Evolutionary conservation across 192 early-diverging fungal species (phyloP).

Genomic region (Backusella morwellensis): DNA sequence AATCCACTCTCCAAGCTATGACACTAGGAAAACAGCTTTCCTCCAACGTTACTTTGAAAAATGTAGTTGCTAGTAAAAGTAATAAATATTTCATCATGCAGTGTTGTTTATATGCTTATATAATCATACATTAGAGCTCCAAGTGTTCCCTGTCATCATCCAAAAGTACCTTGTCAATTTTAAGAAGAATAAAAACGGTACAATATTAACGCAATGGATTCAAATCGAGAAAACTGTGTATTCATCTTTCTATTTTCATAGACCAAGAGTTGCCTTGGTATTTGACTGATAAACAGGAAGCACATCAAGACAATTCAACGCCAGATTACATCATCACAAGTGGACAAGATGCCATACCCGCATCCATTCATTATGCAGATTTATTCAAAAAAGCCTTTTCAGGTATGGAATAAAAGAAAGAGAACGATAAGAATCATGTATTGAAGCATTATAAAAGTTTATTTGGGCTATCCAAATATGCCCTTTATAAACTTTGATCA

Average conservation of each 20-base stretch:
- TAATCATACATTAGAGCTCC: slow-evolving; percentile 7
- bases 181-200: slow-evolving; percentile 1
- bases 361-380: slow-evolving; percentile 15
- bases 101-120: not conserved
- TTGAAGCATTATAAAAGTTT: slow-evolving; percentile 13
- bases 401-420: slow-evolving; percentile 12
- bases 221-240: not conserved
- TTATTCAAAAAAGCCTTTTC: slow-evolving; percentile 14
- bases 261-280: slow-evolving; percentile 18
- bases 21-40: slow-evolving; percentile 19
- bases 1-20: slow-evolving; percentile 6
- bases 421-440: not conserved
- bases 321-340: slow-evolving; percentile 24
- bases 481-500: slow-evolving; percentile 37
- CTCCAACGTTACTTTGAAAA: not conserved
- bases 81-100: not conserved
- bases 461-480: slow-evolving; percentile 26
- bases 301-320: not conserved
- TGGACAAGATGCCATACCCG: slow-evolving; percentile 26
- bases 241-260: not conserved
- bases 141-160: slow-evolving; percentile 23
- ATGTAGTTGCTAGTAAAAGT: slow-evolving; percentile 20
- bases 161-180: slow-evolving; percentile 19
- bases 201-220: not conserved
- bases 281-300: slow-evolving; percentile 1